Evolutionary conservation across 177 flowering plant genomes (phyloP), one percentile per base, ranked within the genome.

Genomic region (Tripterygium wilfordii): DNA sequence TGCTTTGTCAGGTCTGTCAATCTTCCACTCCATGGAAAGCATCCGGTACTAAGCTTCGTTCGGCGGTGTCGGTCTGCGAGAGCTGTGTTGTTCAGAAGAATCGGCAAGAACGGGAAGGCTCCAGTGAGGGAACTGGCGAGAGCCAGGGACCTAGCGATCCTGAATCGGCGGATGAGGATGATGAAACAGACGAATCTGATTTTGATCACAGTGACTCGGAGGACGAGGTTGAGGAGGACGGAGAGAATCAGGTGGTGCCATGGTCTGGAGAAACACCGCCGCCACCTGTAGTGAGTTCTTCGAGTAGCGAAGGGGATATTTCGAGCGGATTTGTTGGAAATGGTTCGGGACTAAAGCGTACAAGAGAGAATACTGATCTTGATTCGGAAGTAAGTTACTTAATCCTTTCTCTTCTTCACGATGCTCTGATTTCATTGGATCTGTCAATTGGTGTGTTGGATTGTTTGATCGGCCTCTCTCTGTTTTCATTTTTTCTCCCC

Each of bases 211-310:
- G n/a, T 10, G 42, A 23, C 3, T 45, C 42, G 0, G 74, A 54
- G 2, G 62, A 62, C 2, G 77, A 69, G 0, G 64, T 23, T 0
- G 64, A 37, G 1, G 70, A 63, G 0, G 72, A 71, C 9, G 84
- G 66, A 20, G 84, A 81, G 5, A 76, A 76, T 54, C 88, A 81
- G 58, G 85, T 79, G 22, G 88, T 79, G 24, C 85, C 84, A 3
- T 71, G 71, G 82, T 67, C 78, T 1, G 51, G 53, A 8, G 49
- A 64, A 10, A 56, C 76, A 0, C 62, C 72, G 7, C 68, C 75
- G 20, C 49, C 52, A 37, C 37, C 76, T 4, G 49, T 36, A 16
- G 27, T 55, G 8, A 60, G 69, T 41, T 65, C 71, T 39, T 68
- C 68, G 5, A 58, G 76, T 27, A 74, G 71, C 25, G 82, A 61